phyloP scores from a whole-genome alignment of 352 stramenopile species.

The Globisporangium polare region DNA sequence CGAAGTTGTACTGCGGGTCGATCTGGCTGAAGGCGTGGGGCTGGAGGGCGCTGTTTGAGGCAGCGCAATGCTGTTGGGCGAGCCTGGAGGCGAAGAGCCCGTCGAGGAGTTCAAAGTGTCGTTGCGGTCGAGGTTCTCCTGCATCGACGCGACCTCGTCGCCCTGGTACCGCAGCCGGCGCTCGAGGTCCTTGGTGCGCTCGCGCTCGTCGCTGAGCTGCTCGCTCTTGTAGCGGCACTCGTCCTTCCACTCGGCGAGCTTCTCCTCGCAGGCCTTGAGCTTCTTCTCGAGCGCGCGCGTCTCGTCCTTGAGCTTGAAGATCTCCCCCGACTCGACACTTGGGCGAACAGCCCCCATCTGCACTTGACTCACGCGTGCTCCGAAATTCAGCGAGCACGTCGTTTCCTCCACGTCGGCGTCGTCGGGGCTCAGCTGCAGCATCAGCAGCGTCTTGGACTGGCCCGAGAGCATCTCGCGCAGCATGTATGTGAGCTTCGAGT shows the following conservation, averaged over 20 bases:
- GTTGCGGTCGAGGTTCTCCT: conserved; percentile 26
- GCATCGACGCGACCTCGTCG: conserved; percentile 22
- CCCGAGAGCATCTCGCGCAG: conserved; percentile 90
- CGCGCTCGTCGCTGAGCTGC: conserved; percentile 38
- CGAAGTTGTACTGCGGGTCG: conserved; percentile 40
- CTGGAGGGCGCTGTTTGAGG: conserved; percentile 21
- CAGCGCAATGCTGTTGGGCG: conserved; percentile 2
- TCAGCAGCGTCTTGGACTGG: conserved; percentile 91
- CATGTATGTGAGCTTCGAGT: conserved; percentile 95
- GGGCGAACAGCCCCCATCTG: conserved; percentile 79
- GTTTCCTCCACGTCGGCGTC: conserved; percentile 80
- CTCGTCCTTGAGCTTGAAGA: conserved; percentile 70
- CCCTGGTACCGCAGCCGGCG: conserved; percentile 41
- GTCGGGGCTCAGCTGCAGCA: conserved; percentile 89
- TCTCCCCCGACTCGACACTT: conserved; percentile 77
- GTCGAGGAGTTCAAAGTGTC: conserved; percentile 10
- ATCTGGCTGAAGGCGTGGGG: conserved; percentile 41
- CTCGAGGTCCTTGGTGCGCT: conserved; percentile 40
- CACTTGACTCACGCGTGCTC: conserved; percentile 86
- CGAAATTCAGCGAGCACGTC: conserved; percentile 88
- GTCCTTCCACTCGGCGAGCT: conserved; percentile 38
- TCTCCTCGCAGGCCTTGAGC: conserved; percentile 22
- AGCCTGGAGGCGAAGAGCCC: conserved; percentile 11
- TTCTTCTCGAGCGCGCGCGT: conserved; percentile 44
- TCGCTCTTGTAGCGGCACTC: conserved; percentile 46